Evolutionary conservation across 495 filamentous ascomycete genomes (phyloP), one percentile per base, ranked within the genome.

Genomic region (Sabuloglossum arenarium): DNA sequence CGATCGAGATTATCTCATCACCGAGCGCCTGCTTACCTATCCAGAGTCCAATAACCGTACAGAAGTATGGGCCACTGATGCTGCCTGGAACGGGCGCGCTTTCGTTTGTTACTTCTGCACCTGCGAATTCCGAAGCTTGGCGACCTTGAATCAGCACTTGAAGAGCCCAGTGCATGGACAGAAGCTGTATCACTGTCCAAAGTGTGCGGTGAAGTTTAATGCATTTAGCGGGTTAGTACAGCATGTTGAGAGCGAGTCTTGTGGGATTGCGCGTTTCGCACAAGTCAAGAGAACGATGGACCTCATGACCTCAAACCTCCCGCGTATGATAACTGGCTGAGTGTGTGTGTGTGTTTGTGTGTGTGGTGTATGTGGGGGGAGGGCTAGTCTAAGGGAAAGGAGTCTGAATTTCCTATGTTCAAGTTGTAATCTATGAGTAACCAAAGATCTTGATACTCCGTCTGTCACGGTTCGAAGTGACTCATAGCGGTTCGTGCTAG

Each of bases 111-210:
- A 49, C 25, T 49, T 49, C 45, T 49, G 45, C 25, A 23, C 45
- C 21, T 28, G 45, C 21, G 25, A 23, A 23, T 49, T 49, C 25
- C 45, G 45, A 23, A 23, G 45, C 25, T 28, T 49, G 21, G 21
- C 21, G 25, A 10, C 21, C 25, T 28, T 49, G 21, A 49, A 49
- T 49, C 45, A 49, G 25, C 45, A 49, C 25, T 28, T 49, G 21
- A 23, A 14, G 25, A 23, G 21, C 21, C 25, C 45, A 23, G 45
- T 49, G 21, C 45, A 49, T 14, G 21, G 21, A 23, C 45, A 49
- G 45, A 49, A 49, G 45, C 21, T 49, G 45, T 49, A 49, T 49
- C 45, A 28, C 25, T 49, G 45, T 49, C 45, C 45, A 49, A 49
- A 49, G 25, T 49, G 45, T 49, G 21, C 21, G 45, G 45, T 49